These are phyloP conservation scores for Amylocystis lapponica DNA, from an alignment of 768 basidiomycete species.

Conservation along the genomic window DNA sequence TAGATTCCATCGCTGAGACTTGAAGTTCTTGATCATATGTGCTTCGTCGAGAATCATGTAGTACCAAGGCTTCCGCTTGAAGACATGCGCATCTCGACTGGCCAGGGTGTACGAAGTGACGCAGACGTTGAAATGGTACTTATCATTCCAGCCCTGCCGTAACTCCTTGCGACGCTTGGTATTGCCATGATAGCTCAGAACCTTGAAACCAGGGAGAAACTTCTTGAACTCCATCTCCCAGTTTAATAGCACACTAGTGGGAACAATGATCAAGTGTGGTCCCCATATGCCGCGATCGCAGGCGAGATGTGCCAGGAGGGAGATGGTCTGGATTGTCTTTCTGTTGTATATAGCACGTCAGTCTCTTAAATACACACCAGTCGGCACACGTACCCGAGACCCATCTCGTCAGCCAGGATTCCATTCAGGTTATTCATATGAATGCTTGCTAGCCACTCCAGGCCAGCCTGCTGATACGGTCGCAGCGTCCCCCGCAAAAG, in stretches of 20 bases:
- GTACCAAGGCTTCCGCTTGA: slow-evolving; percentile 91
- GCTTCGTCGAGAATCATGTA: slow-evolving; percentile 97
- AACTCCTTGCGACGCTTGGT: slow-evolving; percentile 87
- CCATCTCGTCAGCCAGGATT: slow-evolving; percentile 92
- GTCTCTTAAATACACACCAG: neutral
- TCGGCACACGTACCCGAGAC: slow-evolving; percentile 61
- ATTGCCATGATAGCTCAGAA: slow-evolving; percentile 86
- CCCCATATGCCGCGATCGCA: slow-evolving; percentile 90
- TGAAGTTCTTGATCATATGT: slow-evolving; percentile 97
- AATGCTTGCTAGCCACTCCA: slow-evolving; percentile 91
- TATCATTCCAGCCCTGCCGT: slow-evolving; percentile 87
- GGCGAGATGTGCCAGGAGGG: slow-evolving; percentile 87
- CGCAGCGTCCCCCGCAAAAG: slow-evolving; percentile 84
- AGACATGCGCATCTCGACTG: slow-evolving; percentile 85
- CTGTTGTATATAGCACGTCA: slow-evolving; percentile 36
- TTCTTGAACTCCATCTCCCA: slow-evolving; percentile 99
- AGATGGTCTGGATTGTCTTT: slow-evolving; percentile 95
- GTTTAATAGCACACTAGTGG: slow-evolving; percentile 89
- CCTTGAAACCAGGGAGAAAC: slow-evolving; percentile 84
- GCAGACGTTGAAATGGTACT: slow-evolving; percentile 88
- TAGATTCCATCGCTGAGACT: slow-evolving; percentile 90
- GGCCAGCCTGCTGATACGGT: slow-evolving; percentile 88
- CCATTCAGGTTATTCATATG: slow-evolving; percentile 79
- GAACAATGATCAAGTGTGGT: slow-evolving; percentile 88
- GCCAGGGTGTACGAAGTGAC: slow-evolving; percentile 92